These are phyloP conservation scores for Diaporthe australafricana DNA, from an alignment of 2,329 filamentous ascomycete genomes.

Conservation along the genomic window DNA sequence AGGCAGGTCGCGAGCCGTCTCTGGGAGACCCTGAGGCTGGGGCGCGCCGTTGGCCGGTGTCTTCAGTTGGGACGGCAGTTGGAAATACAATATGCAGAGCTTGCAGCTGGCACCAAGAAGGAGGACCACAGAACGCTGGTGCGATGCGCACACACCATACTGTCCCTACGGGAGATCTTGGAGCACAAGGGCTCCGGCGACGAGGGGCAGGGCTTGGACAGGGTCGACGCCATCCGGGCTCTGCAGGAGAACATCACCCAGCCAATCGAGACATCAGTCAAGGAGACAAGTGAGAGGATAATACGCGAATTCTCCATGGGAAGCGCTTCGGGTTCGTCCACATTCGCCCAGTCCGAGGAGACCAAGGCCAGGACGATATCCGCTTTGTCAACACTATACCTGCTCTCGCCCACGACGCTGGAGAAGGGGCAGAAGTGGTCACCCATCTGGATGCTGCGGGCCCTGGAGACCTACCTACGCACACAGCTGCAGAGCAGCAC, in stretches of 20 bases:
- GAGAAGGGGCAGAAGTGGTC: slow-evolving; percentile 66
- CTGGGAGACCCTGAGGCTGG: slow-evolving; percentile 82
- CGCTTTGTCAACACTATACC: slow-evolving; percentile 80
- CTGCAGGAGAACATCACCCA: slow-evolving; percentile 75
- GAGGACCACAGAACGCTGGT: slow-evolving; percentile 84
- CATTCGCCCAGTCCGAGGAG: slow-evolving; percentile 76
- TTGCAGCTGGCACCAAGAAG: slow-evolving; percentile 60
- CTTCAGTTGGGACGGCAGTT: slow-evolving; percentile 87
- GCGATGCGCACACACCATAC: slow-evolving; percentile 82
- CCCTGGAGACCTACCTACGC: slow-evolving; percentile 85
- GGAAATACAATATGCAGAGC: slow-evolving; percentile 84
- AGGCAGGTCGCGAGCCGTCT: slow-evolving; percentile 80
- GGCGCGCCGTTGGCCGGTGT: slow-evolving; percentile 80
- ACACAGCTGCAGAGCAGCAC: slow-evolving; percentile 83
- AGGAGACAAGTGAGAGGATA: slow-evolving; percentile 79
- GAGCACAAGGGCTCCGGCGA: slow-evolving; percentile 74
- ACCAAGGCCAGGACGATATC: slow-evolving; percentile 79
- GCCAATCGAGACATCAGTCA: slow-evolving; percentile 80
- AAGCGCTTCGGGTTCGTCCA: slow-evolving; percentile 49
- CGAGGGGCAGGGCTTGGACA: slow-evolving; percentile 81
- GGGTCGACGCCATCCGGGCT: slow-evolving; percentile 77
- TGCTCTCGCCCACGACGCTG: slow-evolving; percentile 77
- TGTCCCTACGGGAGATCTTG: slow-evolving; percentile 81
- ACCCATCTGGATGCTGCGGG: slow-evolving; percentile 79
- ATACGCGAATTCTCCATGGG: slow-evolving; percentile 87